Base-by-base conservation (phyloP, 257 asterid genomes). In the Leptodermis oblonga region DNA sequence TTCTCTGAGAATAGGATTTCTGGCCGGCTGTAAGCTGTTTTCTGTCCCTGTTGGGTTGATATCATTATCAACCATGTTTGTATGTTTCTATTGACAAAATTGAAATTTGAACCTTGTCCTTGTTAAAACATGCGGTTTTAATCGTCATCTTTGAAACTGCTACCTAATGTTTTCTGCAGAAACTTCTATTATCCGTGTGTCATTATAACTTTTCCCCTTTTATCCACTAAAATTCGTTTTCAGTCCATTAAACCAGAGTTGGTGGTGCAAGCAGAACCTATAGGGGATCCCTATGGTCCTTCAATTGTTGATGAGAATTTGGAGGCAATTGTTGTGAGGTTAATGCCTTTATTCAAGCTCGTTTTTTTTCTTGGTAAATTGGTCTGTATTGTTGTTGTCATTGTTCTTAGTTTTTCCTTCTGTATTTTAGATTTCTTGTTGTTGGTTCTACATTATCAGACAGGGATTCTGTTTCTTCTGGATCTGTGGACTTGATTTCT, bases 251-350 rank as follows among this genome's bases (percentile, higher is more conserved):
- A 90, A 70, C 86, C 91, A 17, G 92, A 84, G 88, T 79, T 92
- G 79, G 73, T 80, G 73, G 96, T 90, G 83, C 89, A 84, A 78
- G 87, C 62, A 72, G 93, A 83, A 79, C 91, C 96, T 31, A 85
- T 92, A 30, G 82, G 83, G 62, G 97, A 92, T 83, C 97, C 96
- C 26, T 90, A 86, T 69, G 98, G 98, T 33, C 97, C 97, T 17
- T 90, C 98, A n/a, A 86, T 88, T 22, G 48, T 83, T 62, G 96
- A 88, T 74, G 85, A 84, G 68, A 82, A 84, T 68, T 80, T 92
- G 92, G 97, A 92, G 84, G 98, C 98, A 61, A 86, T 92, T 65
- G 77, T 89, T 39, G 98, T 92, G 86, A 89, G 96, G 96, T 92
- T 42, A 28, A 4, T 65, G 7, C 62, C 58, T 43, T 46, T 37